These are phyloP conservation scores for Zostera marina DNA, from an alignment of 116 monocot species.

Conservation along the genomic window DNA sequence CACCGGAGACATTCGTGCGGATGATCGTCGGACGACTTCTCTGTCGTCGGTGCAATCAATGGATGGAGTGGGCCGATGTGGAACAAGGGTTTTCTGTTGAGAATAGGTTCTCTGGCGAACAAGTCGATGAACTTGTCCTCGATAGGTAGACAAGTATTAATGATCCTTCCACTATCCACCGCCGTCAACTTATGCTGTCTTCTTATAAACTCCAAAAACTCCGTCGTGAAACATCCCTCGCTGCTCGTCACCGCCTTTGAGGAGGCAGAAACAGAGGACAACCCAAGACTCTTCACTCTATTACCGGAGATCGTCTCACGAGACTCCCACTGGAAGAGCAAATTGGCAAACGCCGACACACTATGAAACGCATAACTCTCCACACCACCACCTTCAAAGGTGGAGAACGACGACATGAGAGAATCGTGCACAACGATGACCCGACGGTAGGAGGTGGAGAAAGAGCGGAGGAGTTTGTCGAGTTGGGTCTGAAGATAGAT, in stretches of 20 bases:
- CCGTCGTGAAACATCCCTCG: conserved; percentile 23
- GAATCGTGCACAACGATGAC: conserved; percentile 43
- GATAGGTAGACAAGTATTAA: conserved; percentile 33
- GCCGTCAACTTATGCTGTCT: conserved; percentile 4
- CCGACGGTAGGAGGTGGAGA: conserved; percentile 21
- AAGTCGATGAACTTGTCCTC: conserved; percentile 34
- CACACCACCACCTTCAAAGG: conserved; percentile 11
- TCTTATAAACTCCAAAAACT: conserved; percentile 17
- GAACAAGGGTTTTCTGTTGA: conserved; percentile 19
- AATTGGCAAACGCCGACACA: too few relatives aligned
- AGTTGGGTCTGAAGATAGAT: conserved; percentile 9
- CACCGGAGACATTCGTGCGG: conserved; percentile 19
- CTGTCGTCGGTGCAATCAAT: not conserved
- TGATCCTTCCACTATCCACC: conserved; percentile 11
- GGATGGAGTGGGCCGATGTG: conserved; percentile 35
- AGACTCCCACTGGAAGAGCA: too few relatives aligned
- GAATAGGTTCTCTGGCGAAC: conserved; percentile 8
- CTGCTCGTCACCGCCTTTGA: not conserved
- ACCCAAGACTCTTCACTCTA: not conserved
- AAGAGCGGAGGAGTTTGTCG: conserved; percentile 17
- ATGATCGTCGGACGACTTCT: too few relatives aligned
- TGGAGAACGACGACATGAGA: conserved; percentile 41
- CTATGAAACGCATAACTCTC: conserved; percentile 31
- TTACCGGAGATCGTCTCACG: not conserved
- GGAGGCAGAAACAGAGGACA: not conserved